Base-by-base conservation (phyloP, 306 rosid species). In the Cucurbita argyrosperma region DNA sequence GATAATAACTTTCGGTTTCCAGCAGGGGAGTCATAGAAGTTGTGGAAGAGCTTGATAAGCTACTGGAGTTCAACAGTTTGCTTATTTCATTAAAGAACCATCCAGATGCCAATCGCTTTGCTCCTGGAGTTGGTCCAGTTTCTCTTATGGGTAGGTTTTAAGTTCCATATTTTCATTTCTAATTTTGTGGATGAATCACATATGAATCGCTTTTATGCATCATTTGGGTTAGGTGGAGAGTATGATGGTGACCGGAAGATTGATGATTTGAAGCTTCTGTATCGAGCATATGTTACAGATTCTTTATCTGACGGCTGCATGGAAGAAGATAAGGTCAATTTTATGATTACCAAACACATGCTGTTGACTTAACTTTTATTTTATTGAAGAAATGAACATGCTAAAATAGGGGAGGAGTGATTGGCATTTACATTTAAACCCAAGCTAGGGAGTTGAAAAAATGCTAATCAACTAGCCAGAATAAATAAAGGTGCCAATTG, bases 201-300 rank as follows among this genome's bases (percentile, higher is more conserved):
- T 71, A 74, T 42, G 79, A 74, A 80, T 40, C 78, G 30, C 42
- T 79, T 46, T 68, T 79, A 60, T 79, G 62, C 51, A 45, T 78
- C 42, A 60, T 74, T 62, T 87, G 84, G 72, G 68, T 45, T 82
- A 95, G 99, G 96, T 73, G 97, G 99, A 64, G 90, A 87, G 12
- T 91, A 84, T 76, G 90, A 72, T 39, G 88, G 71, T 74, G 97
- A 91, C 77, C 84, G 88, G 80, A 88, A 81, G 72, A 88, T 88
- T 5, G 99, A 89, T 47, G 99, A 94, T 71, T 87, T 91, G 88
- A 94, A 94, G 81, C 90, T 85, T 72, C 99, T 94, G 46, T 94
- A 77, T 84, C 76, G 83, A 77, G 84, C 85, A 8, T 83, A 84
- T 84, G 85, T 79, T 21, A 75, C 87, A 38, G 84, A 85, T 85